These are phyloP conservation scores for Xylariaceae sp. DNA, from an alignment of 2,329 filamentous ascomycete species.

Conservation along the genomic window DNA sequence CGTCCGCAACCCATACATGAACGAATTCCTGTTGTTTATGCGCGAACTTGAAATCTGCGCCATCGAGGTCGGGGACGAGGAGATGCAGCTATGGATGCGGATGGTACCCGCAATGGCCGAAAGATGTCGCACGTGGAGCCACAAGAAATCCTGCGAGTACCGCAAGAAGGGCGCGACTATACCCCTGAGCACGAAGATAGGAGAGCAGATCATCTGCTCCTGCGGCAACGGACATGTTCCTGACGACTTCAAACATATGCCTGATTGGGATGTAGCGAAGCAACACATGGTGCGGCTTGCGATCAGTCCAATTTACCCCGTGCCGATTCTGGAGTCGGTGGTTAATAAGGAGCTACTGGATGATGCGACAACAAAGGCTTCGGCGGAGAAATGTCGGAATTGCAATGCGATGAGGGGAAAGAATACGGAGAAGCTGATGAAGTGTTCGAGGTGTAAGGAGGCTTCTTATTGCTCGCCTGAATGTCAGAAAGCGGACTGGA, in stretches of 20 bases:
- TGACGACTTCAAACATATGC: constrained; percentile 37
- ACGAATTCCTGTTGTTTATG: constrained; percentile 39
- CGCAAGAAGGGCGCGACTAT: constrained; percentile 31
- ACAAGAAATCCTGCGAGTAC: constrained; percentile 44
- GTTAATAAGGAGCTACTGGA: neutral
- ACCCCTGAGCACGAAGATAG: constrained; percentile 36
- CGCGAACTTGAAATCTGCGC: constrained; percentile 33
- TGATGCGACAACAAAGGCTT: neutral
- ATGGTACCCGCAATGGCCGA: constrained; percentile 44
- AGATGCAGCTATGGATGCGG: constrained; percentile 53
- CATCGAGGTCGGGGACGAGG: constrained; percentile 49
- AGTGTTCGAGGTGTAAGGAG: constrained; percentile 43
- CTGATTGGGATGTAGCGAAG: constrained; percentile 42
- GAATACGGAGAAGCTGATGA: constrained; percentile 37
- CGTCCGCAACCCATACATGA: constrained; percentile 32
- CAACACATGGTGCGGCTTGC: constrained; percentile 52
- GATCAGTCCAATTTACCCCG: constrained; percentile 54
- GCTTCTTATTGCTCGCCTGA: constrained; percentile 50
- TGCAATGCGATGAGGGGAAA: constrained; percentile 30
- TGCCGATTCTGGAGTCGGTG: constrained; percentile 33
- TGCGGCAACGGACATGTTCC: constrained; percentile 46
- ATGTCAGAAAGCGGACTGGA: constrained; percentile 57
- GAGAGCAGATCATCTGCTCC: constrained; percentile 41
- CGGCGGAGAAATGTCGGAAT: constrained; percentile 28
- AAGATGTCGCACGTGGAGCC: constrained; percentile 48